Evolutionary conservation across 257 asterid genomes (phyloP), one percentile per base, ranked within the genome.

Genomic region (Solanum megistacrolobum): DNA sequence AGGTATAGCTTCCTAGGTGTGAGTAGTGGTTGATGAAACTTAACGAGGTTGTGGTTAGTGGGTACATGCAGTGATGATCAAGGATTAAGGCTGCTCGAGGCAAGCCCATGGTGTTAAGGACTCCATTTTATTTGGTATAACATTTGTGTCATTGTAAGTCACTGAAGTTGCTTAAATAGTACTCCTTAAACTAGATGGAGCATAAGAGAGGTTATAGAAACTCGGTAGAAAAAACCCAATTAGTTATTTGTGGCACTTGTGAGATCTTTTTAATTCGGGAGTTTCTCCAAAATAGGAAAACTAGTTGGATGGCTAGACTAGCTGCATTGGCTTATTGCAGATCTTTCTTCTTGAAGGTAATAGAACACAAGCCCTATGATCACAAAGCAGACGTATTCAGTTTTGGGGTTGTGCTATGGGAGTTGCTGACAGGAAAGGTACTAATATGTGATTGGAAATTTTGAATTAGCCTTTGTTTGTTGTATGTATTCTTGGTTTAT

Each of bases 371-470:
- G 75, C 98, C 98, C 87, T 97, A 97, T 87, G 98, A 95, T 92
- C 98, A 97, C 48, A 97, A 94, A 93, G 99, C 98, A 18, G 99
- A 97, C 32, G 93, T 95, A 87, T 97, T 97, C 90, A 97, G 99
- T 91, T 97, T 95, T 65, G 99, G 99, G 89, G 92, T 95, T 83
- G 97, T 97, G 75, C 85, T 97, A 60, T 97, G 99, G 99, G 99
- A 97, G 91, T 85, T 97, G 88, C 92, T 95, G 90, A 94, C 98
- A 0, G 98, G 99, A 90, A 95, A 97, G 99, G 99, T 97, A 92
- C 84, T 48, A 21, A 16, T 86, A 88, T 71, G 39, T 29, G 84
- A 43, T 39, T 43, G 81, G 86, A 58, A 32, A 69, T 81, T 81
- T 79, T 66, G 18, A 65, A 62, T 72, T 31, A 14, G 18, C 85